Evolutionary conservation across 352 stramenopile species (phyloP).

Genomic region (Pythium myriotylum): DNA sequence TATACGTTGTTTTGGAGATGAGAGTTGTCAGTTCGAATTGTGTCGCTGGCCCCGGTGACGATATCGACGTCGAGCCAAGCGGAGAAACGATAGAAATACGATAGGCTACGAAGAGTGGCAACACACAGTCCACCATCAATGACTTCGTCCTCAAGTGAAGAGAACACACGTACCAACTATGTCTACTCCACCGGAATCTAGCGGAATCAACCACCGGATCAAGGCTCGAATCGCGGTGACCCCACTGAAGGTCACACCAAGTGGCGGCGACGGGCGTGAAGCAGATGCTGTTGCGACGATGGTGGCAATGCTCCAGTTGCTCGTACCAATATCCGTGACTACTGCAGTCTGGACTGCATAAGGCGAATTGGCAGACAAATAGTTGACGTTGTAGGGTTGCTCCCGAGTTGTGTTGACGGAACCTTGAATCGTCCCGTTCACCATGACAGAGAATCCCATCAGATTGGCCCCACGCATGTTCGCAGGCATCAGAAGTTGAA

Average conservation of each 20-base stretch:
- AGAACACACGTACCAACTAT: constrained; percentile 41
- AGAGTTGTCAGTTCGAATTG: constrained; percentile 33
- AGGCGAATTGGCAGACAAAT: constrained; percentile 30
- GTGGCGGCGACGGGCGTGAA: constrained; percentile 37
- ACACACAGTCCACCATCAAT: too few relatives aligned
- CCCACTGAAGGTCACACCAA: constrained; percentile 29
- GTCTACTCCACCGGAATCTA: constrained; percentile 43
- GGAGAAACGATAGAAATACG: background rate
- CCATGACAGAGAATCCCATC: constrained; percentile 43
- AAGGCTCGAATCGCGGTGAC: constrained; percentile 41
- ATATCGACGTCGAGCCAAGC: background rate
- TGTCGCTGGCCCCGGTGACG: constrained; percentile 18
- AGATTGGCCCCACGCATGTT: constrained; percentile 60
- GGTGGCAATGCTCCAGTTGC: constrained; percentile 31
- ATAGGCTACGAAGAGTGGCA: constrained; percentile 23
- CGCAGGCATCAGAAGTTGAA: constrained; percentile 44
- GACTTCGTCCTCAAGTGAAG: too few relatives aligned
- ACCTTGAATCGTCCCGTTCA: constrained; percentile 26
- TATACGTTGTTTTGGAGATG: constrained; percentile 46
- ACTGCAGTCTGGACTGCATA: constrained; percentile 44
- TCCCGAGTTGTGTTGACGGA: constrained; percentile 30
- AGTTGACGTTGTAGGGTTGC: constrained; percentile 29
- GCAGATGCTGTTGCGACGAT: constrained; percentile 33
- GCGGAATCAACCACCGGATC: constrained; percentile 41
- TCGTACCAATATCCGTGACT: constrained; percentile 43